A percentile compares a stretch with the other conserved stretches of the same genome.
Evolutionary conservation across 805 yeast species (phyloP).

Genomic region (Lipomyces spencermartinsiae): DNA sequence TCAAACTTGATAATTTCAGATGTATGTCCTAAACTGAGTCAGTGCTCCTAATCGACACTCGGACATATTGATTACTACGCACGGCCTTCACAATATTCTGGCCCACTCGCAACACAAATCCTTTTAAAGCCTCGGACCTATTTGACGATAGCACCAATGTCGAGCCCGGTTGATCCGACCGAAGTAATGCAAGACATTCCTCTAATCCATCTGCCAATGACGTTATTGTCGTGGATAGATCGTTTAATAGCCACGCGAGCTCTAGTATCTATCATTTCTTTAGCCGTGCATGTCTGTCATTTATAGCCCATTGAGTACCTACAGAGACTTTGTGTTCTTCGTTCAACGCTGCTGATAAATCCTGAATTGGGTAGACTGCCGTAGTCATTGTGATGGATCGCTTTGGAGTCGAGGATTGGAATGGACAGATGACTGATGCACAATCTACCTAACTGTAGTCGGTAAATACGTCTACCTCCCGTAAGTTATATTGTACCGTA

Average conservation of each 20-base stretch:
- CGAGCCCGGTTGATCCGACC: slow-evolving; percentile 34
- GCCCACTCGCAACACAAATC: slow-evolving; percentile 36
- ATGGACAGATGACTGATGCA: too few relatives aligned
- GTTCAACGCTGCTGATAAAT: slow-evolving; percentile 30
- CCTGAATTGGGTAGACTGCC: slow-evolving; percentile 29
- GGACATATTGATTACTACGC: slow-evolving; percentile 8
- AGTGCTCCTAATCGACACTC: not conserved
- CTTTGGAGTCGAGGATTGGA: not conserved
- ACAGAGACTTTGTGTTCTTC: slow-evolving; percentile 38
- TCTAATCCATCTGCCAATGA: slow-evolving; percentile 33
- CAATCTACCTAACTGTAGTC: too few relatives aligned
- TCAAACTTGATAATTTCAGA: slow-evolving; percentile 32
- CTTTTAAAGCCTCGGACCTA: slow-evolving; percentile 39
- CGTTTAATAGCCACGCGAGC: slow-evolving; percentile 37
- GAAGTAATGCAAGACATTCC: slow-evolving; percentile 33
- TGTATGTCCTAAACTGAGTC: slow-evolving; percentile 29
- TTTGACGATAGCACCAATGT: slow-evolving; percentile 39
- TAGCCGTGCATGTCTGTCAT: not conserved
- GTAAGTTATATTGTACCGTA: too few relatives aligned
- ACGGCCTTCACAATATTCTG: slow-evolving; percentile 37
- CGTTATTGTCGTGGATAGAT: slow-evolving; percentile 26
- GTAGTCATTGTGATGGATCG: slow-evolving; percentile 29
- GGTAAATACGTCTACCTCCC: too few relatives aligned
- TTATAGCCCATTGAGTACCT: not conserved
- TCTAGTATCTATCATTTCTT: slow-evolving; percentile 27